Base-by-base conservation (phyloP, 495 filamentous ascomycete genomes). In the Annulohypoxylon maeteangense region DNA sequence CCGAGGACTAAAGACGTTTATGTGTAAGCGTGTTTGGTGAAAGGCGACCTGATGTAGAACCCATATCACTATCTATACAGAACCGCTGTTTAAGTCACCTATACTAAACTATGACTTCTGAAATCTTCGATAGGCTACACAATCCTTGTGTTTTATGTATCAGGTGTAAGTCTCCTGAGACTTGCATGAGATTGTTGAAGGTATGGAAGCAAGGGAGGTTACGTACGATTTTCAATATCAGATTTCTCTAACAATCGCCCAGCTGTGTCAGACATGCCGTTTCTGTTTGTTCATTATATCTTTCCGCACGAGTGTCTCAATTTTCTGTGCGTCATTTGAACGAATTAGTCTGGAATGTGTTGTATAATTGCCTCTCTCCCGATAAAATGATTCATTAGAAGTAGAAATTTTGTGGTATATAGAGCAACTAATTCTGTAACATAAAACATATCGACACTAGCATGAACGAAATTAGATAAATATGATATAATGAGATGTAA, bases 341-440 rank as follows among this genome's bases (percentile, higher is more conserved):
- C n/a, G 50, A 18, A 12, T 18, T 32, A 20, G 50, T 22, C 50
- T 54, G 50, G 50, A 54, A 54, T 54, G 50, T 34, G 23, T 18
- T 36, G 29, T 54, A 54, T 54, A 54, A 54, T 34, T 54, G 20
- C n/a, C 16, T 54, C 4, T 20, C 16, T 53, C 20, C 27, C 27
- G 12, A 31, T 34, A 29, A 18, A 54, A 11, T 31, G 27, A 29
- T 6, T 54, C 1, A 54, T 12, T 29, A 0, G 48, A 31, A 14
- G 25, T 18, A 5, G 12, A 31, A 31, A 16, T 29, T 18, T 16
- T 31, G 48, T 53, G 48, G 23, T 18, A 18, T 14, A 31, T 25
- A 29, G 12, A 53, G 25, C 7, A 31, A 31, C 25, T 4, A 14
- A 53, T 32, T 16, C 27, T 31, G 48, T 53, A 16, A 16, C 25